A percentile compares a stretch with the other conserved stretches of the same genome.
phyloP scores from a whole-genome alignment of 1,284 basidiomycete genomes.

The Apiotrichum gamsii region DNA sequence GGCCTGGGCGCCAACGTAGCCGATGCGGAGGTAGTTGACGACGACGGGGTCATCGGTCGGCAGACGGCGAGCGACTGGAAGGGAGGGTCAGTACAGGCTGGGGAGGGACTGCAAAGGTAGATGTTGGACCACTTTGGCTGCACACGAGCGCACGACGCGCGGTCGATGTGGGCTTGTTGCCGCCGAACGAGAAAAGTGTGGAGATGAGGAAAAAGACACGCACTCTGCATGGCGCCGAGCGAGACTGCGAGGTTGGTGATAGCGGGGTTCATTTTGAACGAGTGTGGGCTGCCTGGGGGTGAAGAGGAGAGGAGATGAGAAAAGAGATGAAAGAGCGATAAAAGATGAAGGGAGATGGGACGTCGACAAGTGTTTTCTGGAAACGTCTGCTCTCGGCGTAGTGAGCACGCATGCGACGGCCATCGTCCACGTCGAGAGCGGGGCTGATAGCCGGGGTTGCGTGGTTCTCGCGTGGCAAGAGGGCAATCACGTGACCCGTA shows the following conservation, averaged over 20 bases:
- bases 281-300: no score
- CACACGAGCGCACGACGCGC: neutral
- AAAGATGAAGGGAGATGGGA: neutral
- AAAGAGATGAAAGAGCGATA: neutral
- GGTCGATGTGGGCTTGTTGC: neutral
- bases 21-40: slow-evolving; percentile 16
- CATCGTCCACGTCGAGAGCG: no score
- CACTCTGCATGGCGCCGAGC: slow-evolving; percentile 83
- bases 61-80: slow-evolving; percentile 16
- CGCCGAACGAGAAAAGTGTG: no score
- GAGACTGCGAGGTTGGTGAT: slow-evolving; percentile 71
- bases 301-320: neutral
- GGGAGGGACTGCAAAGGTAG: neutral
- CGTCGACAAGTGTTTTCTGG: no score
- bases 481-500: no score
- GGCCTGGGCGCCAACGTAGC: slow-evolving; percentile 13
- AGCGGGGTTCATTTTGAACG: slow-evolving; percentile 39
- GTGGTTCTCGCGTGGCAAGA: no score
- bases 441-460: no score
- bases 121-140: neutral
- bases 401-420: no score
- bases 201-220: no score
- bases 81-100: neutral
- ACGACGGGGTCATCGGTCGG: slow-evolving; percentile 17
- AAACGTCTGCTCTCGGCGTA: no score